Base-by-base conservation (phyloP, 345 rosid species). In the Eucalyptus grandis region DNA sequence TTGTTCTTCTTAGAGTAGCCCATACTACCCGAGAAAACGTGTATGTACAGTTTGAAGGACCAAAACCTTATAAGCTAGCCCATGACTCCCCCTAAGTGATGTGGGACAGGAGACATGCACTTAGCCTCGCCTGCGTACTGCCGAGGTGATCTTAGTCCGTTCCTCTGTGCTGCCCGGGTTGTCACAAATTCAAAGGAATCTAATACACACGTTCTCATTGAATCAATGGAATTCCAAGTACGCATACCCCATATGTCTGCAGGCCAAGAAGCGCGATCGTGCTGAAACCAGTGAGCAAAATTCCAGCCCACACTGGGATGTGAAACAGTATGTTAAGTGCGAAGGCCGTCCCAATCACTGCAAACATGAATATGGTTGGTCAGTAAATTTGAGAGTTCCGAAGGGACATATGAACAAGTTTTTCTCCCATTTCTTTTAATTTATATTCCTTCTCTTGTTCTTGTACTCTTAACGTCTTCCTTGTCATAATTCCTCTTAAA, bases 341-440 rank as follows among this genome's bases (percentile, higher is more conserved):
- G 88, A 94, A 94, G 15, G 97, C 95, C 86, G 96, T 94, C 86
- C 97, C 96, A 31, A 94, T 93, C 89, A 95, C 97, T 95, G 94
- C 54, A 49, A 88, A 27, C 15, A 30, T 30, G 16, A 46, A 14
- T 44, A 12, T 21, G 83, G 27, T 37, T 37, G 15, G 27, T 77
- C 21, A 77, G 26, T 37, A 37, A 11, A 21, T 77, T 22, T 13
- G 31, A 62, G 69, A 27, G 31, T 62, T 27, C 31, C 16, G 15
- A 27, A 30, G 69, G 62, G 67, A 60, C 67, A 60, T 24, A 26
- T 24, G n/a, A 60, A 60, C 67, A 12, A 27, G 10, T 56, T 27
- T 14, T n/a, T 65, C 37, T n/a, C 37, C 37, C 37, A 30, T 62
- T 8, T 14, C 72, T 62, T 62, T 62, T 13, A 7, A 62, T 62